Evolutionary conservation across 371 early-diverging fungal species (phyloP).

Genomic region (Actinomucor elegans): DNA sequence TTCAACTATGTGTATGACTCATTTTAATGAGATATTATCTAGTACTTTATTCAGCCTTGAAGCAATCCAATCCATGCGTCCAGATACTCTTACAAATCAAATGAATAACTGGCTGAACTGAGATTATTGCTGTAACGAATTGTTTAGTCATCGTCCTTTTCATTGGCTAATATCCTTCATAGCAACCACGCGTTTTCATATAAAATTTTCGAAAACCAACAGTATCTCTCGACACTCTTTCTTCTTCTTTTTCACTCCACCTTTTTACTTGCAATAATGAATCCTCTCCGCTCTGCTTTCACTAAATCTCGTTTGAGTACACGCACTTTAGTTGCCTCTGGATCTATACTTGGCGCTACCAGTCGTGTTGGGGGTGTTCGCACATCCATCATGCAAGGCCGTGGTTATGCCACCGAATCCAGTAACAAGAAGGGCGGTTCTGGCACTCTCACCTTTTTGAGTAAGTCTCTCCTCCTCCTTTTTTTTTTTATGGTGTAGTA

Average conservation of each 20-base stretch:
- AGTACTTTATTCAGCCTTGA: too few species aligned
- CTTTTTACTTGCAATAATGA: conserved; percentile 5
- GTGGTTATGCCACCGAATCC: conserved; percentile 21
- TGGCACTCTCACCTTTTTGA: conserved; percentile 21
- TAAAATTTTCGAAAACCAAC: neutral
- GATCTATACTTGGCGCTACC: conserved; percentile 9
- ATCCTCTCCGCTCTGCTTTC: conserved; percentile 8
- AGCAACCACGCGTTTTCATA: neutral
- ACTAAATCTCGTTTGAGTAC: conserved; percentile 2
- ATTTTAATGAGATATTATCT: too few species aligned
- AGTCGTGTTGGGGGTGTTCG: conserved; percentile 14
- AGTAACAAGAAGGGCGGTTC: conserved; percentile 25
- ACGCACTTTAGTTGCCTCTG: conserved; percentile 7
- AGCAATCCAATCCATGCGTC: too few species aligned
- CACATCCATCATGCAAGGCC: conserved; percentile 8
- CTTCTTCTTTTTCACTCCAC: neutral
- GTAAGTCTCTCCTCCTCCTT: conserved; percentile 9
- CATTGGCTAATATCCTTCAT: neutral
- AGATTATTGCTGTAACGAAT: too few species aligned
- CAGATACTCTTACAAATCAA: too few species aligned
- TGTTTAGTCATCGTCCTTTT: neutral
- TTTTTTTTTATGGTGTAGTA: neutral
- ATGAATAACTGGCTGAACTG: too few species aligned
- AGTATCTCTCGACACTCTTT: neutral
- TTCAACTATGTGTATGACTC: too few species aligned